Evolutionary conservation across 2,329 filamentous ascomycete genomes (phyloP).

Genomic region (Zarea fungicola): DNA sequence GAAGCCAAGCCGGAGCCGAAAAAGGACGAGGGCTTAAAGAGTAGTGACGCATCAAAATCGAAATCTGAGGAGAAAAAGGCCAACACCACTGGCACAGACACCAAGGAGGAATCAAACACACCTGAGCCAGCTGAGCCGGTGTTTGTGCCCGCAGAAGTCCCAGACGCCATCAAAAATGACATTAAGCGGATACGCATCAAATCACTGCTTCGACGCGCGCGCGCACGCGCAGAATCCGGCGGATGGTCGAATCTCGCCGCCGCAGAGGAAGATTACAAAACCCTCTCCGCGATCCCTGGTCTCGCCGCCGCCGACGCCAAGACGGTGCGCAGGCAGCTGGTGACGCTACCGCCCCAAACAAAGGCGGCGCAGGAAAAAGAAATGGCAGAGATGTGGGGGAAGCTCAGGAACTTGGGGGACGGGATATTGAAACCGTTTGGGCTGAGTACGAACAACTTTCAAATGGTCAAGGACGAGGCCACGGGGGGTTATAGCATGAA

Average conservation of each 20-base stretch:
- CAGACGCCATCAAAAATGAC: constrained; percentile 40
- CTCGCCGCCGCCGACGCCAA: constrained; percentile 62
- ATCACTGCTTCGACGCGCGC: constrained; percentile 72
- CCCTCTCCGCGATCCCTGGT: constrained; percentile 48
- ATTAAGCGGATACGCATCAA: constrained; percentile 76
- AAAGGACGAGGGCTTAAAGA: neutral
- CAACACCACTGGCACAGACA: constrained; percentile 11
- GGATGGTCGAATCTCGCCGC: constrained; percentile 77
- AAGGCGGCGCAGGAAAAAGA: constrained; percentile 80
- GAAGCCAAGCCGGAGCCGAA: constrained; percentile 39
- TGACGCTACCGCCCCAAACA: constrained; percentile 59
- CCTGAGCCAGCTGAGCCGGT: constrained; percentile 26
- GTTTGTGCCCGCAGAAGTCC: constrained; percentile 19
- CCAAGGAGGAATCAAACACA: neutral
- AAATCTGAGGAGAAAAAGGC: constrained; percentile 32
- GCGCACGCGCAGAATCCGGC: constrained; percentile 63
- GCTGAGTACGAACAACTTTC: constrained; percentile 87
- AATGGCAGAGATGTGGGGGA: constrained; percentile 96
- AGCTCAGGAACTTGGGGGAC: constrained; percentile 88
- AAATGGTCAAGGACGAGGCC: constrained; percentile 86
- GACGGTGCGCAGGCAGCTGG: constrained; percentile 62
- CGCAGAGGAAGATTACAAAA: constrained; percentile 74
- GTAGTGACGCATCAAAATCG: too few relatives aligned
- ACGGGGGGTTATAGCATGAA: constrained; percentile 93
- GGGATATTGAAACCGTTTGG: constrained; percentile 91